Evolutionary conservation across 148 eudicot genomes (phyloP).

Genomic region (Rhododendron ferrugineum): DNA sequence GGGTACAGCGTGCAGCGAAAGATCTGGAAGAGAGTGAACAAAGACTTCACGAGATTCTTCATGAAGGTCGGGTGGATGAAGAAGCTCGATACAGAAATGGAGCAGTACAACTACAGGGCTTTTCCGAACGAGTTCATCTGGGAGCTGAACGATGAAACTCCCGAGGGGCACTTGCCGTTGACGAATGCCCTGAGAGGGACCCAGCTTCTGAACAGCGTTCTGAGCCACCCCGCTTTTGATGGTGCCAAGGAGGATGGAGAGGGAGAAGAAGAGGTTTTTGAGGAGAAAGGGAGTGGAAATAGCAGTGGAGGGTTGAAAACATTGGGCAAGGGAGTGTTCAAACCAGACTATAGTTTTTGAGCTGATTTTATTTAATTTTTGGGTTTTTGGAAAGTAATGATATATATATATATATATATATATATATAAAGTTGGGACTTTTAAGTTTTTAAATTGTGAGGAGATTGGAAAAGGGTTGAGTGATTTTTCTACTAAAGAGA

Average conservation of each 20-base stretch:
- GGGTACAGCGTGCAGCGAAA: conserved; percentile 82
- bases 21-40: conserved; percentile 49
- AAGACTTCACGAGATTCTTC: conserved; percentile 66
- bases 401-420: too few relatives aligned
- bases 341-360: conserved; percentile 54
- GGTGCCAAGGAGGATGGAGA: background rate
- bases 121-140: conserved; percentile 81
- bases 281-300: background rate
- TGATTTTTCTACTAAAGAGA: background rate
- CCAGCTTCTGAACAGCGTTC: conserved; percentile 53
- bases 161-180: conserved; percentile 83
- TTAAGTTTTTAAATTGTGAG: too few relatives aligned
- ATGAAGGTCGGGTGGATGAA: conserved; percentile 92
- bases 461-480: background rate
- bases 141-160: conserved; percentile 55
- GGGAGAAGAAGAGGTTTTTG: background rate
- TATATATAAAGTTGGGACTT: too few relatives aligned
- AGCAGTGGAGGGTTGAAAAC: conserved; percentile 19
- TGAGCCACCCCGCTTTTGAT: conserved; percentile 75
- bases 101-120: conserved; percentile 73
- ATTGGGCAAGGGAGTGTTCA: conserved; percentile 41
- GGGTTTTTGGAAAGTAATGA: background rate
- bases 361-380: background rate
- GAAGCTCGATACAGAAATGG: conserved; percentile 71
- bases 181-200: conserved; percentile 94